phyloP scores from a whole-genome alignment of 1,139 yeast genomes.

The Dujonia santamariae region DNA sequence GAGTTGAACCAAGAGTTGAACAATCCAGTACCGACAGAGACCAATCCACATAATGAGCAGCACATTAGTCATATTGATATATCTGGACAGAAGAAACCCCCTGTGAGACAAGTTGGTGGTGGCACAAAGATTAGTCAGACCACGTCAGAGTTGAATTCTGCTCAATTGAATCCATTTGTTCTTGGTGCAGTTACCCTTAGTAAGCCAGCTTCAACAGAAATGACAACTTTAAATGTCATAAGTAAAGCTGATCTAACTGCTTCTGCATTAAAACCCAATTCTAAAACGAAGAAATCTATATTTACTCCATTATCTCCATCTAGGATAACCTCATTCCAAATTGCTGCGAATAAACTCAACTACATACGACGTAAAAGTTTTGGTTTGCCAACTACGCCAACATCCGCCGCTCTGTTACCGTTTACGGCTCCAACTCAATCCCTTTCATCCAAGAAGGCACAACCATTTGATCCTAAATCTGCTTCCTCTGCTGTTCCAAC shows the following conservation, averaged over 20 bases:
- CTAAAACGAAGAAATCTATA: not conserved
- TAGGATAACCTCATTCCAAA: not conserved
- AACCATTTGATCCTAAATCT: too few species aligned
- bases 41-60: too few species aligned
- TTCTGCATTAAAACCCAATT: not conserved
- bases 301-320: not conserved
- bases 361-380: constrained; percentile 3
- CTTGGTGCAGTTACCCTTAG: constrained; percentile 16
- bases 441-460: too few species aligned
- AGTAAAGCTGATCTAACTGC: constrained; percentile 23
- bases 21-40: constrained; percentile 1
- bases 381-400: too few species aligned
- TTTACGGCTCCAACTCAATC: not conserved
- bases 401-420: too few species aligned
- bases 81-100: too few species aligned
- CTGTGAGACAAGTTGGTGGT: too few species aligned
- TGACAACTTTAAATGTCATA: constrained; percentile 33
- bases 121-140: too few species aligned
- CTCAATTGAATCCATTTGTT: not conserved
- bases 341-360: constrained; percentile 1
- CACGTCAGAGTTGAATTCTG: too few species aligned
- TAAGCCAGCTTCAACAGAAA: constrained; percentile 30
- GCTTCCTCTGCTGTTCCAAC: too few species aligned
- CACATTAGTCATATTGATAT: too few species aligned
- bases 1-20: not conserved